Evolutionary conservation across 2,329 filamentous ascomycete genomes (phyloP).

Genomic region (Colletotrichum costaricense): DNA sequence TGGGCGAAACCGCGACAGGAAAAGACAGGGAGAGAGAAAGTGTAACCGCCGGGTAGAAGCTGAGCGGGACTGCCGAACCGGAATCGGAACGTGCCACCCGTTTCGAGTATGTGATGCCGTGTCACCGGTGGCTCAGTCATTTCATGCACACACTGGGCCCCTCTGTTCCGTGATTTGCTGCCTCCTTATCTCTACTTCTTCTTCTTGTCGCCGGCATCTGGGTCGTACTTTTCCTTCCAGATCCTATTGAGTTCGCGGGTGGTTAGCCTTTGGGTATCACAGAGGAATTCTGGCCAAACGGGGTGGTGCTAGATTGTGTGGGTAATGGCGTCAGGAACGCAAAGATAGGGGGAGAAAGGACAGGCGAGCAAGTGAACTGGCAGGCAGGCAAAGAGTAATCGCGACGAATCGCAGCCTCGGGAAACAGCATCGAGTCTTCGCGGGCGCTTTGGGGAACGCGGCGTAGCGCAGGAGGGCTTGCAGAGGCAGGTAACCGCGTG

Average conservation of each 20-base stretch:
- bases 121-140: slow-evolving; percentile 13
- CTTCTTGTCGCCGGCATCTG: slow-evolving; percentile 54
- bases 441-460: not conserved
- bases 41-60: slow-evolving; percentile 3
- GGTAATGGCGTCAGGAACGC: slow-evolving; percentile 11
- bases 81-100: not conserved
- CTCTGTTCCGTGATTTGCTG: not conserved
- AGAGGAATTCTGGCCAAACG: not conserved
- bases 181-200: slow-evolving; percentile 43
- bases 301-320: not conserved
- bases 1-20: slow-evolving; percentile 6
- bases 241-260: slow-evolving; percentile 70
- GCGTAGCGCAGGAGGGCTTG: slow-evolving; percentile 4
- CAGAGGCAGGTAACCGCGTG: slow-evolving; percentile 16
- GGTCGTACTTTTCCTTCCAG: slow-evolving; percentile 96
- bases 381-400: not conserved
- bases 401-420: not conserved
- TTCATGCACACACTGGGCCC: not conserved
- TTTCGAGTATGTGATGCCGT: slow-evolving; percentile 35
- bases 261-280: slow-evolving; percentile 22
- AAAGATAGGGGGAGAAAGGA: not conserved
- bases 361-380: too few relatives aligned
- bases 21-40: not conserved
- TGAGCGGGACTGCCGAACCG: slow-evolving; percentile 9
- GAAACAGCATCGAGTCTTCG: slow-evolving; percentile 13